A percentile compares a stretch with the other conserved stretches of the same genome.
Conservation (phyloP, 139 green algal genomes). For the Gonium pectorale region DNA sequence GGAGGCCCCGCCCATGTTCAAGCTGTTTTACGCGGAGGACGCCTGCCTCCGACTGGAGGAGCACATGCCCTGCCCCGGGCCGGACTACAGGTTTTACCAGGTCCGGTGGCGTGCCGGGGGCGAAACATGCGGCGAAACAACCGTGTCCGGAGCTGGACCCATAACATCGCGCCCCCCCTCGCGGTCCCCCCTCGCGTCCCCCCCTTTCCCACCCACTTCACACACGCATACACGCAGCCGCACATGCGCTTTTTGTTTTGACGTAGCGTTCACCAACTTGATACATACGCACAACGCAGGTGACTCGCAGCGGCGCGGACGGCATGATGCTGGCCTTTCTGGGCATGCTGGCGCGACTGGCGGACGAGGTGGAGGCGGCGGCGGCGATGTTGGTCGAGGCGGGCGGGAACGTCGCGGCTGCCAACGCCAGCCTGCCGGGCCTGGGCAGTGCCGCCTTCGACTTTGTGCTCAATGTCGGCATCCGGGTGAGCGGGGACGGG, state of each 20-base stretch:
- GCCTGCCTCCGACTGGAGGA: neutral
- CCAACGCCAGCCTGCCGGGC: neutral
- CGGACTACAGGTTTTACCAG: conserved; percentile 9
- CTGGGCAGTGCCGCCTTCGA: neutral
- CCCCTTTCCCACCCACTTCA: neutral
- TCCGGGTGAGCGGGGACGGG: neutral
- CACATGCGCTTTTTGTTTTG: neutral
- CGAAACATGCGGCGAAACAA: too few relatives aligned
- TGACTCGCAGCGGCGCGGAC: neutral
- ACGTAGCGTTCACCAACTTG: too few relatives aligned
- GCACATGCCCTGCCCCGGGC: neutral
- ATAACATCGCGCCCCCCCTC: neutral
- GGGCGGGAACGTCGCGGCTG: too few relatives aligned
- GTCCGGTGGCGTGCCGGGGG: neutral
- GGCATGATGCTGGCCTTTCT: conserved; percentile 27
- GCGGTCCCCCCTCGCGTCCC: neutral
- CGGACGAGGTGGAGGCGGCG: neutral
- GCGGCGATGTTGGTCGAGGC: too few relatives aligned
- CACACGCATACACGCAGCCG: neutral
- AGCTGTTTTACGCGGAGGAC: neutral
- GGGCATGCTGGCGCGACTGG: neutral
- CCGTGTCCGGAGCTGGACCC: too few relatives aligned
- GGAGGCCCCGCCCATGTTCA: neutral
- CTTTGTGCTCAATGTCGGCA: conserved; percentile 31
- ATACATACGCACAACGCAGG: too few relatives aligned